Base-by-base conservation (phyloP, 2,329 filamentous ascomycete species). In the Fusarium citri region DNA sequence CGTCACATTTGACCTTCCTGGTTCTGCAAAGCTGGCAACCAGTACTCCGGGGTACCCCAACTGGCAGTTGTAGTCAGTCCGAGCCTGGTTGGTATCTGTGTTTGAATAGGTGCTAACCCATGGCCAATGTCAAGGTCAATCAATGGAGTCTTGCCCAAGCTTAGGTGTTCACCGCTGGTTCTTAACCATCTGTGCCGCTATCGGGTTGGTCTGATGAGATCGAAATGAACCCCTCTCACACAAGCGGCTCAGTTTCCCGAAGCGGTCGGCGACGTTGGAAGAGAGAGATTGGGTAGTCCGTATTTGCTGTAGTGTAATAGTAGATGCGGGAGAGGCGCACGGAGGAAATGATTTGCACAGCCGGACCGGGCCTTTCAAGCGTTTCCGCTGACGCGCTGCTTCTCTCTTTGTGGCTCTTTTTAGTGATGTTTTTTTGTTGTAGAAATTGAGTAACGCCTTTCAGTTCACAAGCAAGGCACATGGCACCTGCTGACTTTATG, bases 1-100 rank as follows among this genome's bases (percentile, higher is more conserved):
- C 79, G 70, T 86, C 84, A 65, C 84, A 86, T 76, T 83, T 81
- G 61, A 83, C 78, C 49, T 78, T 78, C 57, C 81, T 77, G 72
- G 78, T 80, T 61, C 80, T 77, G 72, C 81, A 83, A 41, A 82
- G 74, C 56, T 77, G 76, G 69, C 82, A 83, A 66, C 75, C 76
- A 64, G 73, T 79, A 67, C 77, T 81, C 43, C 79, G 77, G 53
- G 79, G 78, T 31, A 81, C 77, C 25, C 81, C 80, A 48, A 80
- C 80, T 53, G 49, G 31, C 34, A 53, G 49, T 26, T 41, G 49
- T 53, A 53, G 49, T 53, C 49, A 53, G 49, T 28, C 49, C 34
- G 34, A 53, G 49, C 23, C 34, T 53, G 37, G 18, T 42, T n/a
- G 14, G 23, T 22, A n/a, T 41, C 26, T 22, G 34, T 15, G 49